Base-by-base conservation (phyloP, 345 rosid genomes). In the Ceriops tagal region DNA sequence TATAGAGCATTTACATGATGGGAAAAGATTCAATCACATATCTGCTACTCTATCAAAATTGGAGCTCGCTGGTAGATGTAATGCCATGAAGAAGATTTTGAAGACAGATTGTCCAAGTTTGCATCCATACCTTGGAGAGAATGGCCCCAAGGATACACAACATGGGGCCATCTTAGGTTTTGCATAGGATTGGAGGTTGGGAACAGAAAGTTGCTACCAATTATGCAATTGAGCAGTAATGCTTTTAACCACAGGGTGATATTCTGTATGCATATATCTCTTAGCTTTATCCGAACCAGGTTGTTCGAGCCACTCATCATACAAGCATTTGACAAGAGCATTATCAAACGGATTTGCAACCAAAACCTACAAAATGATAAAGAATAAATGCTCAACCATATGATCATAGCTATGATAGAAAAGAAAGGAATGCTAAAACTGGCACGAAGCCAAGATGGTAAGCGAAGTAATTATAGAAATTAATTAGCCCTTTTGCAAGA, bases 281-380 rank as follows among this genome's bases (percentile, higher is more conserved):
- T 78, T 90, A 0, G 99, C 96, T 71, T 82, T 83, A 71, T 80
- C 79, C 1, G 99, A 95, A 73, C 97, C 96, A 35, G 99, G 99
- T 32, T 86, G 85, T 60, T 72, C 88, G 58, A 95, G 97, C 99
- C 98, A 92, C 68, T 95, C 97, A 0, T 87, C 87, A 51, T 86
- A 90, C 51, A 92, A 32, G 65, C 80, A 65, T 73, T 81, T 87
- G 9, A 91, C 96, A 39, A 81, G 79, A 51, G 88, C 92, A 76
- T 90, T 92, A 74, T 83, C 74, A 68, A 82, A 88, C 46, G 99
- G 96, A 83, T 95, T 88, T 26, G 85, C 73, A 47, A 59, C 81
- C 83, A 80, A 43, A 68, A 86, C 83, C 98, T 92, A 39, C 53
- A 67, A 68, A 6, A 64, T 27, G 57, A 19, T 20, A 30, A 16